Base-by-base conservation (phyloP, 2,329 filamentous ascomycete genomes). In the Dactylellina sp. region DNA sequence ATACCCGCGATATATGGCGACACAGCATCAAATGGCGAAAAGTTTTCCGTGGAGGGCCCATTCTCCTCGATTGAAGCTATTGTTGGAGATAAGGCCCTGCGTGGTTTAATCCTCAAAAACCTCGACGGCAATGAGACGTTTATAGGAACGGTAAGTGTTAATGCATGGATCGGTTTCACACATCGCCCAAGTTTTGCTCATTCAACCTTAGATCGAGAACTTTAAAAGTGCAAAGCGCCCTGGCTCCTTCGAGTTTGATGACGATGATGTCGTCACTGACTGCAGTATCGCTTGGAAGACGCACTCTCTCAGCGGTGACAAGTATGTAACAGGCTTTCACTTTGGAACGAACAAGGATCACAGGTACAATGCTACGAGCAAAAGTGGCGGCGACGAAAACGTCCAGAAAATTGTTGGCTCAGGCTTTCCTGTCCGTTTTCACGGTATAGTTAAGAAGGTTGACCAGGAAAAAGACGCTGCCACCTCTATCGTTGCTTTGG, bases 1-100 rank as follows among this genome's bases (percentile, higher is more conserved):
- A 28, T 70, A 18, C 64, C 64, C 2, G 22, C 50, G 25, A 5
- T 63, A 42, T 60, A 61, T 59, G 57, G 57, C 9, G 66, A 59
- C 28, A 16, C 14, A 22, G 47, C 44, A 42, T 50, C 66, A 18
- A 28, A 62, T 35, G 66, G 66, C 20, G 37, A 71, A 59, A 61
- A 25, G 42, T 63, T 71, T 18, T 55, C 42, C 18, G 35, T 71
- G 18, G 57, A 71, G 2, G 66, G 66, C 4, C 66, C 66, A 1
- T 64, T 71, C 24, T 60, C 60, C 20, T 71, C 60, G 3, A 64
- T 71, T 18, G 66, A 71, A 25, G 57, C 53, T 11, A 64, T 71
- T 18, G 57, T 64, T 7, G 66, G 66, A 25, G 66, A 71, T 16
- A 63, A 64, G n/a, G 60, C 66, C 2, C 24, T 71, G 12, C 53